phyloP scores from a whole-genome alignment of 352 stramenopile genomes.

The Phytophthora podocarpi region DNA sequence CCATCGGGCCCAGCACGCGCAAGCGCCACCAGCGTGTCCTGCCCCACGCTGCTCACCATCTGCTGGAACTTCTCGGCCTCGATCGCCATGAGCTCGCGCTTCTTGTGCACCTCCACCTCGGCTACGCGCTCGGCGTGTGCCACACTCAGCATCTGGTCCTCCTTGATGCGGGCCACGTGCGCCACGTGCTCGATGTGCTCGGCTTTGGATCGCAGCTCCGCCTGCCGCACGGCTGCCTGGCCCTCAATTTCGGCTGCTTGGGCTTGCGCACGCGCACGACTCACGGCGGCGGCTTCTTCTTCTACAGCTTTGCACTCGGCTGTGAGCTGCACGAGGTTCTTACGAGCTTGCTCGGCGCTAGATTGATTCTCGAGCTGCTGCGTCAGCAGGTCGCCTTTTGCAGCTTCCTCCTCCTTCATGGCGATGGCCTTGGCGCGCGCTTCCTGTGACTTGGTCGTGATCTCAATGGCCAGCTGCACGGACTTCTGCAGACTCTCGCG shows the following conservation, averaged over 20 bases:
- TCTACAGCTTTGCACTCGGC: constrained; percentile 76
- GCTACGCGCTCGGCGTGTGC: constrained; percentile 61
- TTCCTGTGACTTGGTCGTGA: constrained; percentile 86
- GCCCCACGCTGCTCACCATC: constrained; percentile 77
- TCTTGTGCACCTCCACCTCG: constrained; percentile 75
- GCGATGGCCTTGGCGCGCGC: constrained; percentile 76
- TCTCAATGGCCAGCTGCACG: constrained; percentile 84
- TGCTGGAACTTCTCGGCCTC: constrained; percentile 84
- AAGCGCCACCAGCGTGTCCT: constrained; percentile 78
- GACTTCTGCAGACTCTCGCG: constrained; percentile 82
- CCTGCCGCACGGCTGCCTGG: constrained; percentile 69
- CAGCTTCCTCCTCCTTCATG: constrained; percentile 84
- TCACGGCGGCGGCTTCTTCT: constrained; percentile 67
- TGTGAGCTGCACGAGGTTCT: constrained; percentile 76
- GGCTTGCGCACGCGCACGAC: constrained; percentile 57
- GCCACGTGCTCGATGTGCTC: constrained; percentile 73
- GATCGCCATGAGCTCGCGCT: constrained; percentile 79
- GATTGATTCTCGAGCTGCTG: constrained; percentile 85
- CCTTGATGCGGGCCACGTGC: constrained; percentile 53
- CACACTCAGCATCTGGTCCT: constrained; percentile 69
- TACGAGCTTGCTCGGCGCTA: constrained; percentile 69
- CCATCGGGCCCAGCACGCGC: constrained; percentile 70
- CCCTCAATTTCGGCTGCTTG: constrained; percentile 79
- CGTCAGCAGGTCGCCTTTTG: constrained; percentile 70
- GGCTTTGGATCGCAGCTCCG: constrained; percentile 68